Percentiles rank a stretch among this genome's conserved stretches.
phyloP scores from a whole-genome alignment of 208 protist genomes.

The Blastocrithidia nonstop region DNA sequence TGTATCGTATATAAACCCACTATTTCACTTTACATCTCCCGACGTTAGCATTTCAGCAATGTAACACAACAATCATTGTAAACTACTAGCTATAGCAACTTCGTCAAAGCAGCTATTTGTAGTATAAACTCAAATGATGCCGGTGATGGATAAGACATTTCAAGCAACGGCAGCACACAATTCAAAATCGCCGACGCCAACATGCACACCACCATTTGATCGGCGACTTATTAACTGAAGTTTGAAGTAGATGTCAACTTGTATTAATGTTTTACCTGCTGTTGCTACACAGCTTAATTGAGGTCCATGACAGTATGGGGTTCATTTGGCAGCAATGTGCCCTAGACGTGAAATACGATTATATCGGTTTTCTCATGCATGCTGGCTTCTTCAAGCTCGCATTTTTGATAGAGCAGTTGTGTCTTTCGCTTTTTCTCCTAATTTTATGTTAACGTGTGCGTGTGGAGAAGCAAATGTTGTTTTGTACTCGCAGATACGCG shows the following conservation, averaged over 20 bases:
- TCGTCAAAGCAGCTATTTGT: conserved; percentile 62
- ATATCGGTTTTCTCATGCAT: conserved; percentile 65
- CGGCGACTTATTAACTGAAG: conserved; percentile 45
- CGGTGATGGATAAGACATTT: conserved; percentile 28
- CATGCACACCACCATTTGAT: conserved; percentile 7
- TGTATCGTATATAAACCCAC: conserved; percentile 40
- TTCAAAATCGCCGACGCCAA: background rate
- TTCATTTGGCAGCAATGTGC: conserved; percentile 47
- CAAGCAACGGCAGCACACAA: conserved; percentile 5
- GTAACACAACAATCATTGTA: conserved; percentile 77
- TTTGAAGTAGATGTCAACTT: conserved; percentile 27
- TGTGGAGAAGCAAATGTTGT: conserved; percentile 25
- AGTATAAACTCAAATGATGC: conserved; percentile 43
- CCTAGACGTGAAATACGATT: conserved; percentile 33
- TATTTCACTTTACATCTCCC: conserved; percentile 64
- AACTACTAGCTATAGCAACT: conserved; percentile 56
- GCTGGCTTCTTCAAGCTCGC: conserved; percentile 49
- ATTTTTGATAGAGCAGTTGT: conserved; percentile 28
- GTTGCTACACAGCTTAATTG: conserved; percentile 51
- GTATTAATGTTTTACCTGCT: conserved; percentile 18
- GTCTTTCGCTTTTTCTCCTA: conserved; percentile 37
- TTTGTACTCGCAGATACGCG: conserved; percentile 32
- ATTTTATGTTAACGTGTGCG: conserved; percentile 59
- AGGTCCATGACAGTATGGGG: conserved; percentile 77
- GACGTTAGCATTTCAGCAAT: conserved; percentile 65